Percentiles rank a stretch among this genome's conserved stretches.
Evolutionary conservation across 345 rosid species (phyloP).

Genomic region (Jatropha curcas): DNA sequence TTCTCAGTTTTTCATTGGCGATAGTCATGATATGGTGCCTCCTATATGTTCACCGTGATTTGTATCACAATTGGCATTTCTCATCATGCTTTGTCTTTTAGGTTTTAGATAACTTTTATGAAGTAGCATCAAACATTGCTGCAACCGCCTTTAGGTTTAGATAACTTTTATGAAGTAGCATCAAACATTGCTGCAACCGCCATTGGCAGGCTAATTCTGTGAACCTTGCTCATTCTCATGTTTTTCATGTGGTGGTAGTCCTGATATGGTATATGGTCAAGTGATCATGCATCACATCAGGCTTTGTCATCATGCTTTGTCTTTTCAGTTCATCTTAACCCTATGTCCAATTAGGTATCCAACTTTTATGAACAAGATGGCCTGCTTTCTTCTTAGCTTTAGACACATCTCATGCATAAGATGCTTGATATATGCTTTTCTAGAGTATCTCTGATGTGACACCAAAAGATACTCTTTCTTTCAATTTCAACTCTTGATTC

Average conservation of each 20-base stretch:
- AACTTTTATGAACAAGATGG: neutral
- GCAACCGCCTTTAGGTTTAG: too few species aligned
- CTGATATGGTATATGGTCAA: neutral
- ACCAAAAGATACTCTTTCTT: neutral
- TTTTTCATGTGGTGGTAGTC: neutral
- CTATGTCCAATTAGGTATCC: neutral
- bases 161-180: too few species aligned
- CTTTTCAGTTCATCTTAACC: neutral
- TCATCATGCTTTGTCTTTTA: too few species aligned
- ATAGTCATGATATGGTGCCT: too few species aligned
- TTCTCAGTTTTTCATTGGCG: too few species aligned
- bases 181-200: neutral
- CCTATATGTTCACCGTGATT: too few species aligned
- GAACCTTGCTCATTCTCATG: neutral
- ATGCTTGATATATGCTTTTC: neutral
- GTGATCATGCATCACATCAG: neutral
- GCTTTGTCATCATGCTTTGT: neutral
- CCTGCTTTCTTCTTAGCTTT: conserved; percentile 9
- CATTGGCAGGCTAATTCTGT: neutral
- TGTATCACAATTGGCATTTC: too few species aligned
- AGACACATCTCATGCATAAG: conserved; percentile 11
- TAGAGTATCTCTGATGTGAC: conserved; percentile 9
- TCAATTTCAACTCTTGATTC: too few species aligned
- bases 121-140: neutral
- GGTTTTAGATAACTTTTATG: too few species aligned